Percentiles rank a stretch among this genome's conserved stretches.
Conservation (phyloP, 2,329 filamentous ascomycete species). For the Erysiphe neolycopersici region DNA sequence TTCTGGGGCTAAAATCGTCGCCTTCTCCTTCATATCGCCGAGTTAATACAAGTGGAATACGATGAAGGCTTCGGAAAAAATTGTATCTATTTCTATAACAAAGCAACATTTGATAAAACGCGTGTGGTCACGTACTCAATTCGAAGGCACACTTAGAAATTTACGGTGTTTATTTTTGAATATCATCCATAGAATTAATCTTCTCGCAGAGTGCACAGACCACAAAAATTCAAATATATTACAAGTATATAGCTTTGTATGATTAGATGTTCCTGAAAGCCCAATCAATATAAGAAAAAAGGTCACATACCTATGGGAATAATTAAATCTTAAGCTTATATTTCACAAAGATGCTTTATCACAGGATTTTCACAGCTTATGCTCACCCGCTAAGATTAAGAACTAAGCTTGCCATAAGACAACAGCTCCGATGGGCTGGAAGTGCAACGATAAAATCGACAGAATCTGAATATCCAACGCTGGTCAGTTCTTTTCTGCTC, state of each 20-base stretch:
- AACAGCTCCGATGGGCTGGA: conserved; percentile 23
- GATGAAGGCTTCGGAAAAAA: neutral
- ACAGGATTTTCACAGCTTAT: conserved; percentile 27
- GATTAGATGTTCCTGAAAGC: too few species aligned
- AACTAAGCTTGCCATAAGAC: conserved; percentile 1
- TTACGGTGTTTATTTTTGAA: too few species aligned
- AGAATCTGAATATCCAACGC: conserved; percentile 9
- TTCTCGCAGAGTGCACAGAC: neutral
- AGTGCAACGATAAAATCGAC: conserved; percentile 1
- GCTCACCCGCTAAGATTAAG: conserved; percentile 12
- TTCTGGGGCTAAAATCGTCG: neutral
- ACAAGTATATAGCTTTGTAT: too few species aligned
- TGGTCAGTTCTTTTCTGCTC: conserved; percentile 5
- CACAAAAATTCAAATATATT: neutral
- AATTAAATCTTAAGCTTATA: neutral
- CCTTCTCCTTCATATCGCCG: neutral
- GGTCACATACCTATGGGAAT: too few species aligned
- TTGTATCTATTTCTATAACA: neutral
- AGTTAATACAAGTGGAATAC: neutral
- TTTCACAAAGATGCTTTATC: conserved; percentile 27
- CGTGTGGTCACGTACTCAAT: neutral
- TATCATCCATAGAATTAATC: neutral
- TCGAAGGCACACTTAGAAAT: neutral
- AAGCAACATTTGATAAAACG: conserved; percentile 1
- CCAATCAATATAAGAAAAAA: too few species aligned